These are phyloP conservation scores for Starmerella ratchasimensis DNA, from an alignment of 805 yeast species.

Conservation along the genomic window DNA sequence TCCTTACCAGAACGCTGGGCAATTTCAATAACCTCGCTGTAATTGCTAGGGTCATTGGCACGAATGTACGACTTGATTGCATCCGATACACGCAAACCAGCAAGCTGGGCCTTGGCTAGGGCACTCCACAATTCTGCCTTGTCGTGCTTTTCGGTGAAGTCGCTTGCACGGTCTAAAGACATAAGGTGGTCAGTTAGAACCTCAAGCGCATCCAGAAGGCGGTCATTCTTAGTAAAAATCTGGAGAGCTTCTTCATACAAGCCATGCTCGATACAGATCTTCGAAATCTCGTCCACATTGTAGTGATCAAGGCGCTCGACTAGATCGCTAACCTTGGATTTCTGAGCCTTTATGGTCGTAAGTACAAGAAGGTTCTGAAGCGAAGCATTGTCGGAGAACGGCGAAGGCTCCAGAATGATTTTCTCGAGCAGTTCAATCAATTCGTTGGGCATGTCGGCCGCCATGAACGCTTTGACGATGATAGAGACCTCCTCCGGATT, in stretches of 20 bases:
- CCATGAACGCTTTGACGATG: constrained; percentile 95
- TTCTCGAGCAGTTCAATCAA: constrained; percentile 89
- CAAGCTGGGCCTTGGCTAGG: constrained; percentile 89
- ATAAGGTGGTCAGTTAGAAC: constrained; percentile 85
- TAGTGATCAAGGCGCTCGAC: constrained; percentile 81
- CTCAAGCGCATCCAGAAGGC: constrained; percentile 64
- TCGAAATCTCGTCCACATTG: constrained; percentile 89
- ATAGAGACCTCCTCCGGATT: constrained; percentile 83
- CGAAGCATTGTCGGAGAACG: constrained; percentile 89
- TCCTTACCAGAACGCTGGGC: constrained; percentile 93
- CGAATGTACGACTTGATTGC: constrained; percentile 83
- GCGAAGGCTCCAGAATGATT: constrained; percentile 92
- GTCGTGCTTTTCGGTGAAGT: constrained; percentile 81
- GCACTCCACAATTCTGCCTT: constrained; percentile 84
- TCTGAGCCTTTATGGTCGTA: constrained; percentile 93
- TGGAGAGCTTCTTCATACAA: constrained; percentile 89
- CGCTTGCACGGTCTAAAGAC: constrained; percentile 90
- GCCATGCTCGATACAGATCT: constrained; percentile 76
- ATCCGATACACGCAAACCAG: constrained; percentile 82
- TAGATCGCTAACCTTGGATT: constrained; percentile 66
- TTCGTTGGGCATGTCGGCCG: constrained; percentile 82
- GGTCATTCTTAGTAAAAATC: constrained; percentile 73
- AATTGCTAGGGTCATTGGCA: constrained; percentile 85
- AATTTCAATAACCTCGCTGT: constrained; percentile 80
- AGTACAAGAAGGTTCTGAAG: constrained; percentile 83